Conservation (phyloP, 108 stramenopile genomes). For the Asterionellopsis glacialis region DNA sequence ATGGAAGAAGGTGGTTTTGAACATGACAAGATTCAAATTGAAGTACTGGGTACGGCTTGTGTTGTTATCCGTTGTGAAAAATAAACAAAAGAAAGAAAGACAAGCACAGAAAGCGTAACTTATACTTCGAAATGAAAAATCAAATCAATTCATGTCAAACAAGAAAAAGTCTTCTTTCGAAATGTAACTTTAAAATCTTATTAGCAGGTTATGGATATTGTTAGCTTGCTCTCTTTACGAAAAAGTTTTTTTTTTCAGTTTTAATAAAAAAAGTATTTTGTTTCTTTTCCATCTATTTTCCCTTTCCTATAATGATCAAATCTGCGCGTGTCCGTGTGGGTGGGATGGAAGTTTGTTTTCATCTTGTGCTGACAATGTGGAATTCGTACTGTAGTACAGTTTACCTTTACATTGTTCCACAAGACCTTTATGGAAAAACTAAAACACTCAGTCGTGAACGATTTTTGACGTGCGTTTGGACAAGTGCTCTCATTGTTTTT, state of each 20-base stretch:
- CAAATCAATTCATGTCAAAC: background rate
- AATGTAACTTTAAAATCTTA: background rate
- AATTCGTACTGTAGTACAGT: no score
- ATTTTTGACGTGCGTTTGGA: no score
- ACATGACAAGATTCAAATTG: constrained; percentile 58
- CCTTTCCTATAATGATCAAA: no score
- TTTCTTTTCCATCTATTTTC: no score
- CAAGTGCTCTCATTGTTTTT: no score
- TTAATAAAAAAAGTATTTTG: no score
- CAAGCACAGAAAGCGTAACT: background rate
- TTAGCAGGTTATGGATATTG: background rate
- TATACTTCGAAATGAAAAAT: background rate
- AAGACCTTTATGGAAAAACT: no score
- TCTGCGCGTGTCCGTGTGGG: no score
- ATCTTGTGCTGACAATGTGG: no score
- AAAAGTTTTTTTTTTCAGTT: background rate
- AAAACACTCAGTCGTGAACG: no score
- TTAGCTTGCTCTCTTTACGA: background rate
- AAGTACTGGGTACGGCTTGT: constrained; percentile 64
- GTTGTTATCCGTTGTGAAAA: constrained; percentile 80
- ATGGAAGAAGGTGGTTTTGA: constrained; percentile 69
- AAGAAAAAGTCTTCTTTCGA: background rate
- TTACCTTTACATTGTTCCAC: no score
- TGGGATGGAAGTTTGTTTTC: no score
- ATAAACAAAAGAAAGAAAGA: constrained; percentile 12